Evolutionary conservation across 2,329 filamentous ascomycete genomes (phyloP).

Genomic region (Lachnellula hyalina): DNA sequence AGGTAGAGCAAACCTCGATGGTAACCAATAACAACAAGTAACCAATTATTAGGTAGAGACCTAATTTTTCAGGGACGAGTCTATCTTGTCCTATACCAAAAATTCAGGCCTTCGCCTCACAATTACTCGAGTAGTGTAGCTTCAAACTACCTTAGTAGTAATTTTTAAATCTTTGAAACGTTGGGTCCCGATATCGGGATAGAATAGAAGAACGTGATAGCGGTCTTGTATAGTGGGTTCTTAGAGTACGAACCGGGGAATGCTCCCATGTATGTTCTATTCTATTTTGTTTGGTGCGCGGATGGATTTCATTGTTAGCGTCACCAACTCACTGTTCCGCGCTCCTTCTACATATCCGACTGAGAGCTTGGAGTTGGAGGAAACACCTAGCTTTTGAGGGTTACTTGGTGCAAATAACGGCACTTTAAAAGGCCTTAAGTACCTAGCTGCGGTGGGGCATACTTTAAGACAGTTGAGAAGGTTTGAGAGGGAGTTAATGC

Average conservation of each 20-base stretch:
- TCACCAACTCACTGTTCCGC: conserved; percentile 73
- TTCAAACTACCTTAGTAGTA: conserved; percentile 49
- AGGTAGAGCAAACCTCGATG: too few species aligned
- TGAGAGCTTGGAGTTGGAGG: conserved; percentile 35
- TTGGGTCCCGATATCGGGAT: conserved; percentile 61
- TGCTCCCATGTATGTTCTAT: conserved; percentile 56
- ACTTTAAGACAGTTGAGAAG: background rate
- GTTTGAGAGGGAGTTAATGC: conserved; percentile 24
- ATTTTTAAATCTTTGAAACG: conserved; percentile 56
- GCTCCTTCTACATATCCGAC: background rate
- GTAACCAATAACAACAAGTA: too few species aligned
- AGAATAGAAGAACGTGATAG: conserved; percentile 67
- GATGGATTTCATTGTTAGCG: conserved; percentile 62
- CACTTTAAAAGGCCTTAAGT: conserved; percentile 43
- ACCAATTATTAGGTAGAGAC: too few species aligned
- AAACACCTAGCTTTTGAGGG: conserved; percentile 55
- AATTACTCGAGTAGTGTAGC: too few species aligned
- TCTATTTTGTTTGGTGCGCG: background rate
- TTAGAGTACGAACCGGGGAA: conserved; percentile 80
- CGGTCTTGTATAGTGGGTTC: conserved; percentile 71
- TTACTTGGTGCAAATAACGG: conserved; percentile 59
- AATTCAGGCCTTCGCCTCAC: too few species aligned
- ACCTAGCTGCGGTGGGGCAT: conserved; percentile 38
- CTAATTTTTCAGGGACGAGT: too few species aligned
- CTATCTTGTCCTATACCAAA: too few species aligned